Evolutionary conservation across 2,329 filamentous ascomycete genomes (phyloP).

Genomic region (Scedosporium apiospermum): DNA sequence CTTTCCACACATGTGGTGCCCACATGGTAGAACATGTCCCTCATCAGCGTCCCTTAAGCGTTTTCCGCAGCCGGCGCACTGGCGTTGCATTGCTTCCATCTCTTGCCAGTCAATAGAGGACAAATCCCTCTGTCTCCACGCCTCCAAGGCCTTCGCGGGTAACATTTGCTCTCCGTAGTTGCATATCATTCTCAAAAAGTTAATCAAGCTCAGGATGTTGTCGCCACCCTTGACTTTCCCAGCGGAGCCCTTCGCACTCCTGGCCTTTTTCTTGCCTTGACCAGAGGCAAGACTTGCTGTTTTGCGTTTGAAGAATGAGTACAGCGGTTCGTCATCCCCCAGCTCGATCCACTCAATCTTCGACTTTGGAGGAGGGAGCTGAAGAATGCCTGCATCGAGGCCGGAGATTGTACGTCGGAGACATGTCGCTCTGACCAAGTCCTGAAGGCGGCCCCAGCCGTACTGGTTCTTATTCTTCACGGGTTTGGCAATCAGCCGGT

Average conservation of each 20-base stretch:
- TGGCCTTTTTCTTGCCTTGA: background rate
- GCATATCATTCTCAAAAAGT: constrained; percentile 19
- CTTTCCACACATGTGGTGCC: background rate
- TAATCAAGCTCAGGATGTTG: constrained; percentile 16
- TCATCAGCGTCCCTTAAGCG: background rate
- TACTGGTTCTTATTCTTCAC: background rate
- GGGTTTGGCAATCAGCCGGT: background rate
- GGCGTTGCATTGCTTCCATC: background rate
- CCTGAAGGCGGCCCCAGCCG: background rate
- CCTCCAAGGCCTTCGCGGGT: constrained; percentile 5
- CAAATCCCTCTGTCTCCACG: constrained; percentile 9
- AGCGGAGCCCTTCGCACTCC: background rate
- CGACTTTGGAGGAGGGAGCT: background rate
- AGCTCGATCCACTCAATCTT: background rate
- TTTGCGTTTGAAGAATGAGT: background rate
- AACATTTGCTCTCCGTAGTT: constrained; percentile 19
- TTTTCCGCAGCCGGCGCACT: background rate
- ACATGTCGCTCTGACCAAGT: background rate
- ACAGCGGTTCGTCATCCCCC: background rate
- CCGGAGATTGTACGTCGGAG: background rate
- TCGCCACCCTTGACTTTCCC: background rate
- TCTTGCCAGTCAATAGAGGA: background rate
- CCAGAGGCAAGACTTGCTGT: background rate
- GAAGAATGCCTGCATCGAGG: background rate
- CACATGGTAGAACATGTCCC: background rate